Evolutionary conservation across 495 filamentous ascomycete genomes (phyloP), one percentile per base, ranked within the genome.

Genomic region (Lasiosphaeria ovina): DNA sequence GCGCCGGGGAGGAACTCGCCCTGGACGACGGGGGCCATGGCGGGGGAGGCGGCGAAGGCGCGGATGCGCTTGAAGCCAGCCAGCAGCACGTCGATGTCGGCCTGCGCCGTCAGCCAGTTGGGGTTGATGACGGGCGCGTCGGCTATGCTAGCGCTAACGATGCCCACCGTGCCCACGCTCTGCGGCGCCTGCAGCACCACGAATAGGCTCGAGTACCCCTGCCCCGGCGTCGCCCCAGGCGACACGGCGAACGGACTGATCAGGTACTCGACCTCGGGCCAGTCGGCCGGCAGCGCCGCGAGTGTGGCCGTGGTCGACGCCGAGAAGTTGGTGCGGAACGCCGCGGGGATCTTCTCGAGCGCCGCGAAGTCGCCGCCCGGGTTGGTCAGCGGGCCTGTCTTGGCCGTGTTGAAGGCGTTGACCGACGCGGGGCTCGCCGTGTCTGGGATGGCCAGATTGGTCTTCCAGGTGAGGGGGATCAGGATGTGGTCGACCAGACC

Each of bases 201-300:
- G 6, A 71, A 32, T 7, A 86, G 68, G 3, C 73, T 63, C 11
- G 73, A 76, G 62, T 84, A 85, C 4, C 83, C 74, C 9, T 69
- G 71, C 3, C 76, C 77, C 38, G 0, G 79, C 33, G 14, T 55
- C 8, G 14, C 24, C 11, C 49, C 14, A 1, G 8, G 8, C 11
- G 31, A 9, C 11, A 70, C 31, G 48, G 58, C 74, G 59, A 66
- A 71, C 10, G 36, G 17, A 11, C 67, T 35, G 7, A 59, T 12
- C 34, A 83, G 35, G 58, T 77, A 83, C 68, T 87, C 83, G 10
- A 84, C 66, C 47, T 87, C 84, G 5, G 85, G 85, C 83, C 83
- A 87, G 65, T 87, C 82, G 0, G 57, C 53, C 0, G 82, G 74
- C 49, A 85, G 66, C 44, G 68, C 63, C 0, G 34, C 32, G 10